These are phyloP conservation scores for Silene noctiflora DNA, from an alignment of 179 eudicot genomes.

Conservation along the genomic window DNA sequence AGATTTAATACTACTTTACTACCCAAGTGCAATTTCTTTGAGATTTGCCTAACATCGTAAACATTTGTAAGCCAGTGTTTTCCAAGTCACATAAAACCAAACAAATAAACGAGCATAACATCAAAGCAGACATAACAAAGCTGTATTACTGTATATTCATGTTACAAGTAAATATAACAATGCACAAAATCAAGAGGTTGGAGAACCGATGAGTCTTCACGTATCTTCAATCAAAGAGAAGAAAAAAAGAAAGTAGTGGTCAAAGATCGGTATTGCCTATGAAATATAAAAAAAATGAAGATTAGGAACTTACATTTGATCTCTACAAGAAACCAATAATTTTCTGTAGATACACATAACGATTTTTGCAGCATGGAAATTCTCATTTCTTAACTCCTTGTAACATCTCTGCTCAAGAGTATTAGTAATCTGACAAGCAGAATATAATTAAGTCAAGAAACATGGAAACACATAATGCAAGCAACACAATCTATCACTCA, in stretches of 20 bases:
- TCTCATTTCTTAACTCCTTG: conserved; percentile 78
- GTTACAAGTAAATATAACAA: neutral
- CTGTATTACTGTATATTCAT: neutral
- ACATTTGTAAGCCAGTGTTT: neutral
- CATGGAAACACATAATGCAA: neutral
- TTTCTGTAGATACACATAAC: conserved; percentile 81
- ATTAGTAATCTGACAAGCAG: conserved; percentile 58
- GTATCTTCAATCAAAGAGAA: neutral
- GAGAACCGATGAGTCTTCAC: neutral
- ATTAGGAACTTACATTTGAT: conserved; percentile 73
- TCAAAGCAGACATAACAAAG: conserved; percentile 4
- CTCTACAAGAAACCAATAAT: conserved; percentile 72
- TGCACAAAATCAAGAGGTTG: neutral
- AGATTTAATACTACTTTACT: too few species aligned
- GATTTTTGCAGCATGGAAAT: conserved; percentile 59
- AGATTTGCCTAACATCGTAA: neutral
- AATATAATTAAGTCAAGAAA: conserved; percentile 19
- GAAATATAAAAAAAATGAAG: conserved; percentile 3
- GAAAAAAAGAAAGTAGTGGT: neutral
- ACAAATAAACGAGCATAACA: conserved; percentile 2
- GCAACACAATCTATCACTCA: neutral
- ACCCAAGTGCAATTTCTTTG: neutral
- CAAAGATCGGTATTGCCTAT: neutral
- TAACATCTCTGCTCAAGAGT: conserved; percentile 88
- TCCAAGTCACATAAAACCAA: neutral